These are phyloP conservation scores for Kwoniella sp. DNA, from an alignment of 768 basidiomycete genomes.

Conservation along the genomic window DNA sequence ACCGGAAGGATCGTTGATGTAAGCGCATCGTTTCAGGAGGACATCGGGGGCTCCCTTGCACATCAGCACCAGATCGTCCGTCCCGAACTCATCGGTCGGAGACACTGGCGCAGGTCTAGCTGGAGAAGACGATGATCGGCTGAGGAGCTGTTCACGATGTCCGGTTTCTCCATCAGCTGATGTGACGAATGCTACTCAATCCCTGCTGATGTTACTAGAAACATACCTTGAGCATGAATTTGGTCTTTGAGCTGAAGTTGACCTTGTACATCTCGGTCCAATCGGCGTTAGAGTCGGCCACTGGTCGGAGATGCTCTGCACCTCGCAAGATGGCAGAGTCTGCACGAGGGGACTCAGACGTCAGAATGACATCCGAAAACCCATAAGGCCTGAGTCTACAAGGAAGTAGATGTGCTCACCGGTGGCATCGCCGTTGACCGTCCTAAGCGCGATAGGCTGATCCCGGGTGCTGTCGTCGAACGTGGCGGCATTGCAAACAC, in stretches of 20 bases:
- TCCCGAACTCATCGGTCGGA: slow-evolving; percentile 37
- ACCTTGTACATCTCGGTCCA: slow-evolving; percentile 56
- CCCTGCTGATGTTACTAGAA: too few relatives aligned
- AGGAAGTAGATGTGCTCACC: slow-evolving; percentile 30
- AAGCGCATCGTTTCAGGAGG: slow-evolving; percentile 52
- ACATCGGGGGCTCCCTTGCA: slow-evolving; percentile 68
- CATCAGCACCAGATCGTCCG: slow-evolving; percentile 57
- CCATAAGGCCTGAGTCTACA: too few relatives aligned
- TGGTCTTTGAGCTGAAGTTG: slow-evolving; percentile 61
- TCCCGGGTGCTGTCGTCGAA: slow-evolving; percentile 58
- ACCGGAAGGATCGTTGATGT: slow-evolving; percentile 58
- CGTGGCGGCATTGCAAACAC: slow-evolving; percentile 62
- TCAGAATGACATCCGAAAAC: too few relatives aligned
- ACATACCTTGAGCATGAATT: slow-evolving; percentile 63
- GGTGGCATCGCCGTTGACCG: slow-evolving; percentile 64
- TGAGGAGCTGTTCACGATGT: slow-evolving; percentile 10
- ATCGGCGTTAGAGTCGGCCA: slow-evolving; percentile 28
- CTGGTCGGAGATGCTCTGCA: slow-evolving; percentile 43
- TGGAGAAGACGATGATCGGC: background rate
- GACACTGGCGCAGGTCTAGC: slow-evolving; percentile 45
- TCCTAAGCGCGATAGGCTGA: slow-evolving; percentile 38
- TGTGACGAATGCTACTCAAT: background rate
- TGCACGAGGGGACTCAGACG: too few relatives aligned
- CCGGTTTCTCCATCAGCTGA: slow-evolving; percentile 5
- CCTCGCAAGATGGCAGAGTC: slow-evolving; percentile 66